These are phyloP conservation scores for Aspergillus sp. DNA, from an alignment of 2,329 filamentous ascomycete genomes.

Conservation along the genomic window DNA sequence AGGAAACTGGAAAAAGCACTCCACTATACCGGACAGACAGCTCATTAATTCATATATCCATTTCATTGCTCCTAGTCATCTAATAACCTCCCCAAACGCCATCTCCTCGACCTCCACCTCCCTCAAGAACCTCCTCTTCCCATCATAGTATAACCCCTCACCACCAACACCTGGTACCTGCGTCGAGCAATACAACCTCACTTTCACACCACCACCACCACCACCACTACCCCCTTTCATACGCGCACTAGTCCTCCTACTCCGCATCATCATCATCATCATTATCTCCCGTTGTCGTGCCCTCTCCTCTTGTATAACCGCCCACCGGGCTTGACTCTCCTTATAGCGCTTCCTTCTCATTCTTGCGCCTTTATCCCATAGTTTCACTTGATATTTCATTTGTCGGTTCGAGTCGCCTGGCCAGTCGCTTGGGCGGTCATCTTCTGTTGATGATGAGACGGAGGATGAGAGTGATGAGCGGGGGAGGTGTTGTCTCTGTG, in stretches of 20 bases:
- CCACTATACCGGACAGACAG: too few species aligned
- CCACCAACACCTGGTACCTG: background rate
- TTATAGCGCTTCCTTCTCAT: conserved; percentile 10
- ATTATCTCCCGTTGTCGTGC: conserved; percentile 7
- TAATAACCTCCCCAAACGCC: background rate
- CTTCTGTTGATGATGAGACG: background rate
- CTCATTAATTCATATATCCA: background rate
- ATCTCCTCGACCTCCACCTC: conserved; percentile 12
- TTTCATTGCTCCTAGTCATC: background rate
- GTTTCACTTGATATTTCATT: conserved; percentile 14
- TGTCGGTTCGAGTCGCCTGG: conserved; percentile 2
- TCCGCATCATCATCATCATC: background rate
- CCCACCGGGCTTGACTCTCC: conserved; percentile 14
- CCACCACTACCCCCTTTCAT: background rate
- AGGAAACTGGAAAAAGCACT: too few species aligned
- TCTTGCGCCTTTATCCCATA: conserved; percentile 15
- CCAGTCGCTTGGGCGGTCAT: conserved; percentile 3
- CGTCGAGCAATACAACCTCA: conserved; percentile 10
- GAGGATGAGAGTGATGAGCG: background rate
- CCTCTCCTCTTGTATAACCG: conserved; percentile 16
- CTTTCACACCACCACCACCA: background rate
- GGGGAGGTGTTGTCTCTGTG: too few species aligned
- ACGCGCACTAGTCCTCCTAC: background rate
- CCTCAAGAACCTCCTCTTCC: conserved; percentile 7
- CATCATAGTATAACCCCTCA: background rate